Conservation (phyloP, 139 green algal species). For the Haematococcus lacustris region DNA sequence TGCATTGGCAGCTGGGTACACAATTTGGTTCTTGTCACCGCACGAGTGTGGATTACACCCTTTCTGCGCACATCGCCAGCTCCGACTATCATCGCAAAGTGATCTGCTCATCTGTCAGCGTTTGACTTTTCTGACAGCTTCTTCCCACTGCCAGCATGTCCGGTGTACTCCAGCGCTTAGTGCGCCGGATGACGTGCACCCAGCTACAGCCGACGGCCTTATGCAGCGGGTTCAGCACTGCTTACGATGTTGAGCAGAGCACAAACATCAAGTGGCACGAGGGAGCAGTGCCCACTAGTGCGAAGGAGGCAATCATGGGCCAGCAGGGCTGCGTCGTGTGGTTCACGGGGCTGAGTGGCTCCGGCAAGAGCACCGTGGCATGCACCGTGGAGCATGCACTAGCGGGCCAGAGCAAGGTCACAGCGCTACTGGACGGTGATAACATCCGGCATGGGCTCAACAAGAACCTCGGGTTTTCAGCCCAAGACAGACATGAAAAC, state of each 20-base stretch:
- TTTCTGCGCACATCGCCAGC: too few relatives aligned
- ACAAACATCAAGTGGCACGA: slow-evolving; percentile 95
- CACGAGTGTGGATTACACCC: too few relatives aligned
- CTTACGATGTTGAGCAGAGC: slow-evolving; percentile 68
- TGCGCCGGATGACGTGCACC: too few relatives aligned
- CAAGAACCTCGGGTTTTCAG: slow-evolving; percentile 84
- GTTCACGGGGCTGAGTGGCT: slow-evolving; percentile 82
- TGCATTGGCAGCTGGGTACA: too few relatives aligned
- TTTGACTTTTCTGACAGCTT: too few relatives aligned
- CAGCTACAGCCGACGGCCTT: too few relatives aligned
- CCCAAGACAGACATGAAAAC: slow-evolving; percentile 85
- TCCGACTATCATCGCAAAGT: too few relatives aligned
- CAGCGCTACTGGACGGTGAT: slow-evolving; percentile 86
- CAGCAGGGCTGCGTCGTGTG: slow-evolving; percentile 85
- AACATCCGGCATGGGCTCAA: slow-evolving; percentile 92
- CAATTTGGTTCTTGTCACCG: too few relatives aligned
- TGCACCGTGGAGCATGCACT: slow-evolving; percentile 59
- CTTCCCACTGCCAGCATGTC: too few relatives aligned
- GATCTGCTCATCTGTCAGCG: too few relatives aligned
- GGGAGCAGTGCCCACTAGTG: slow-evolving; percentile 42
- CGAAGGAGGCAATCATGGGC: slow-evolving; percentile 71
- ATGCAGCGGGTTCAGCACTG: too few relatives aligned
- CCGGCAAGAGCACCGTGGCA: slow-evolving; percentile 75
- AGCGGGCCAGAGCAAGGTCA: slow-evolving; percentile 57
- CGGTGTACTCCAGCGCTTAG: too few relatives aligned